Base-by-base conservation (phyloP, 495 filamentous ascomycete genomes). In the Astrocystis sublimbata region DNA sequence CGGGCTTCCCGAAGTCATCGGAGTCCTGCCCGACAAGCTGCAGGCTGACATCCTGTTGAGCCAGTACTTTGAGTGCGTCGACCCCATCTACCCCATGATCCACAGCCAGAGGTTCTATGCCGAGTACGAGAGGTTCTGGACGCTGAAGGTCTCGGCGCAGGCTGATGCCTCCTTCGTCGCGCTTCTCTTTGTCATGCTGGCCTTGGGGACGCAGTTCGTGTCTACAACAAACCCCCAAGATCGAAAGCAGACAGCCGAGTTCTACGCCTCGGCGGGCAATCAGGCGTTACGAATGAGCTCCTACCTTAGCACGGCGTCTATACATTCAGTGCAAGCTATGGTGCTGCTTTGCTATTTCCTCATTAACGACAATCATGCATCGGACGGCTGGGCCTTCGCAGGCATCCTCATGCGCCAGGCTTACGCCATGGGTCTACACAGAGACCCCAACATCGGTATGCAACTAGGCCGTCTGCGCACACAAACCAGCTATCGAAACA, bases 351-450 rank as follows among this genome's bases (percentile, higher is more conserved):
- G 84, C 15, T 90, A 90, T 67, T 91, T 91, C 66, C 78, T 91
- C 24, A 89, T 91, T 72, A 91, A 91, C 70, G 88, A 90, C 68
- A 89, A 89, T 62, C 88, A 90, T 60, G 86, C 87, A 6, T 87
- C 86, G 1, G 88, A 91, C 64, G 87, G 88, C 2, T 91, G 87
- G 85, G 86, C 86, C 0, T 91, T 90, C 76, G 87, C 85, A 3
- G 88, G 88, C 9, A 86, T 89, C 26, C 68, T 88, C 41, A 84
- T 87, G 49, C 80, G 88, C 49, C 88, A 91, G 76, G 84, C 88
- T 4, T 90, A 89, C 63, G 88, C 88, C 19, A 85, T 90, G 82
- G 87, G 88, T n/a, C 68, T 91, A 24, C 87, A 91, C 63, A 83
- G 88, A 7, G 88, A 91, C 62, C 88, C 88, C 4, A 88, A 89